Evolutionary conservation across 1,284 basidiomycete genomes (phyloP), one percentile per base, ranked within the genome.

Genomic region (Moesziomyces sp.): DNA sequence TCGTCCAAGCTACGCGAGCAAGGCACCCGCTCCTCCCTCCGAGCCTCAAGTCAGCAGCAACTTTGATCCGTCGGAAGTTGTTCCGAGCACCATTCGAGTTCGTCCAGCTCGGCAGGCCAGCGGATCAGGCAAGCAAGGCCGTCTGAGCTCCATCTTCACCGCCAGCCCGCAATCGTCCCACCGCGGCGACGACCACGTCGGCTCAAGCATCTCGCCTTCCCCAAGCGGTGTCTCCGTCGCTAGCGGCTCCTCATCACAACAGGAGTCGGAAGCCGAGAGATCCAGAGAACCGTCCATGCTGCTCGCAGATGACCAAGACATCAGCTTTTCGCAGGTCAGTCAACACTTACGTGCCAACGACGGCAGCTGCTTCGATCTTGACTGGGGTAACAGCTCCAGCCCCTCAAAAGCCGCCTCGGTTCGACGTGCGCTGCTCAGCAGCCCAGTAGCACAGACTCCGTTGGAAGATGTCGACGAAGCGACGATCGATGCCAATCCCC

Each of bases 261-360:
- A 50, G 2, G 52, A 58, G 14, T 38, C 46, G 5, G 52, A 59
- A 8, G 52, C 49, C 9, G 64, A 65, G 46, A 51, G 69, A 33
- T 77, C 76, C 5, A 50, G 76, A 28, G 71, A 75, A 40, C 76
- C 76, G 2, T 77, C 76, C 1, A 66, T 77, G 61, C 58, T 77
- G 18, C 23, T 61, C 13, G 58, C 59, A 11, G 63, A 72, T 19
- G 63, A 72, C 23, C 56, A 58, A 7, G 54, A 58, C 23, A 21
- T 55, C n/a, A 61, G 58, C 47, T 68, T 68, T 19, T 68, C 59
- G 0, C 53, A 49, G 6, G 33, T 61, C 3, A 70, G 64, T 26
- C 58, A 50, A 13, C 74, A 66, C 55, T 35, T 75, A 47, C 54
- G 69, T 1, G 76, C 64, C 10, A 56, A 74, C 30, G 76, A 77